Base-by-base conservation (phyloP, 495 filamentous ascomycete species). In the Aspergillus mulundensis region DNA sequence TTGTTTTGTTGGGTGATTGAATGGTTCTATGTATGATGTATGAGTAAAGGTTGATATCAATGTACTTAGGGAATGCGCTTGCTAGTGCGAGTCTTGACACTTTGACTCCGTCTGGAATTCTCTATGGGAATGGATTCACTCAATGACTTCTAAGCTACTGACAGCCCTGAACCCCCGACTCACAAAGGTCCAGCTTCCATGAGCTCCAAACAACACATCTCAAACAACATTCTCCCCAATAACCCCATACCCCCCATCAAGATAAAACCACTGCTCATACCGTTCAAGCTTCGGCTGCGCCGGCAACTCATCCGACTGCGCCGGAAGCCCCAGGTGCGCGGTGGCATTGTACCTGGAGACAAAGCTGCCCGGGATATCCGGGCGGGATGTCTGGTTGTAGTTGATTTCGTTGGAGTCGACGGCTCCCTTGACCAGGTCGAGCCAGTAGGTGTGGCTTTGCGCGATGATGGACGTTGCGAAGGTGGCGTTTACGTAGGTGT, bases 211-310 rank as follows among this genome's bases (percentile, higher is more conserved):
- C 25, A 8, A 3, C 8, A 28, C 25, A 28, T 8, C 25, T n/a
- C n/a, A n/a, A 21, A 38, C 47, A 39, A 50, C 47, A 39, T 50
- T 50, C 47, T 50, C 47, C 47, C 32, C 47, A 50, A 50, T 50
- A 3, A 50, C 3, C 8, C 14, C 5, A 24, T 2, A 21, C 4
- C 21, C 19, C 47, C 16, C 14, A 39, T 50, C 32, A 15, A 39
- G 47, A 50, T 50, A 50, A 24, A 50, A 50, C 47, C 47, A 50
- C 47, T 50, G 47, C n/a, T 38, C 47, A 24, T 19, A 50, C 8
- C 47, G 28, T 8, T 21, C 30, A 3, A 12, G 30, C 30, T 28
- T 38, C 10, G 16, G 7, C 18, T 32, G 11, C 1, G 30, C 47
- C 2, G 47, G 47, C 30, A 21, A 15, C 47, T 38, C 32, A 23